Conservation (phyloP, 192 early-diverging fungal genomes). For the Cetraspora pellucida region DNA sequence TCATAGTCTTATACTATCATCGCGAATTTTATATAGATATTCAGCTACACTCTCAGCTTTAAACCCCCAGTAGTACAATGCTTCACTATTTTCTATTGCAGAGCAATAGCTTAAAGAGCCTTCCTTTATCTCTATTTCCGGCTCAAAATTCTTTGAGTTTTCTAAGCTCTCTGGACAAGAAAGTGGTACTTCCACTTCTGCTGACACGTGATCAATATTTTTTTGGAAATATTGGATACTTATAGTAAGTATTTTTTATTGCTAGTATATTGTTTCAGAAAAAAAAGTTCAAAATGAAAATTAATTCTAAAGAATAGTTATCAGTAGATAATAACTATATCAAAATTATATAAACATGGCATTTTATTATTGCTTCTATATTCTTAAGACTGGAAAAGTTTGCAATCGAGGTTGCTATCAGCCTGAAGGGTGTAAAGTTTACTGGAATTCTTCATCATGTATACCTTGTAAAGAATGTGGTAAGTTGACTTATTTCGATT, state of each 20-base stretch:
- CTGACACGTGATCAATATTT: neutral
- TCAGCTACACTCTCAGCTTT: neutral
- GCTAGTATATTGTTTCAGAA: neutral
- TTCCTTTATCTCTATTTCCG: too few species aligned
- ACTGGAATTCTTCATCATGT: neutral
- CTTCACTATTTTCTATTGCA: neutral
- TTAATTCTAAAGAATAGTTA: neutral
- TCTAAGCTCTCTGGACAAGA: neutral
- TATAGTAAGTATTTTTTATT: neutral
- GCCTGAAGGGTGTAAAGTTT: neutral
- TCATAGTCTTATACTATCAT: neutral
- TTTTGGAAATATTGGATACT: neutral
- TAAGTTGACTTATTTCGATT: neutral
- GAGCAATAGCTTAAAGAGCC: too few species aligned
- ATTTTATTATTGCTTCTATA: neutral
- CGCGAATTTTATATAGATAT: neutral
- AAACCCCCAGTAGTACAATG: neutral
- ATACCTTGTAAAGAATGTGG: conserved; percentile 16
- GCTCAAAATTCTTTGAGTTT: neutral
- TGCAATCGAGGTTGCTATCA: neutral
- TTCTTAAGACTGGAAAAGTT: neutral
- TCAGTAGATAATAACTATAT: too few species aligned
- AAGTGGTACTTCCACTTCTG: neutral
- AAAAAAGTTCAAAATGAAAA: neutral
- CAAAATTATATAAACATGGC: neutral